Percentiles rank a stretch among this genome's conserved stretches.
Evolutionary conservation across 768 basidiomycete species (phyloP).

Genomic region (Sutorius australiensis): DNA sequence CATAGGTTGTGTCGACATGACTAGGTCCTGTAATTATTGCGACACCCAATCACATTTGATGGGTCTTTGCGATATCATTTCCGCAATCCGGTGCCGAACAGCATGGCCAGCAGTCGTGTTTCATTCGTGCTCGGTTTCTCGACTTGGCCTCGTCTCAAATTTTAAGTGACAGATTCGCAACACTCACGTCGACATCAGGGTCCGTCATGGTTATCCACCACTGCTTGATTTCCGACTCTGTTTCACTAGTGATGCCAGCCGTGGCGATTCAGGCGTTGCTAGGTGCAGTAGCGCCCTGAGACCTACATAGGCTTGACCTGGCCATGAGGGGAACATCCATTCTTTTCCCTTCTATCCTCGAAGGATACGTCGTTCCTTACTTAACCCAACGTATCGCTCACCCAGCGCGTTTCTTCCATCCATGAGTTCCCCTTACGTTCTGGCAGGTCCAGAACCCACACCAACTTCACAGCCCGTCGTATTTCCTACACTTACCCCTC

Average conservation of each 20-base stretch:
- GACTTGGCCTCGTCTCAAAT: background rate
- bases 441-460: conserved; percentile 7
- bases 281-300: conserved; percentile 7
- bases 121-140: background rate
- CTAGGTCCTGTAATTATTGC: conserved; percentile 14
- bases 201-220: background rate
- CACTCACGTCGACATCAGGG: background rate
- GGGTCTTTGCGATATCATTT: background rate
- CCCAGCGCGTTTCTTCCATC: background rate
- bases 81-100: background rate
- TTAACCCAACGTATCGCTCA: background rate
- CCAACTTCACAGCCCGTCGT: background rate
- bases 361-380: background rate
- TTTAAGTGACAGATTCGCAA: background rate
- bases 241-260: background rate
- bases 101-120: too few relatives aligned
- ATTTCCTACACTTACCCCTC: background rate
- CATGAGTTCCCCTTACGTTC: conserved; percentile 7
- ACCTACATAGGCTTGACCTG: conserved; percentile 4
- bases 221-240: background rate
- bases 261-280: conserved; percentile 11
- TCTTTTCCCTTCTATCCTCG: background rate
- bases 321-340: background rate
- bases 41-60: conserved; percentile 1
- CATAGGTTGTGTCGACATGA: background rate